A percentile compares a stretch with the other conserved stretches of the same genome.
These are phyloP conservation scores for Smallanthus sonchifolius DNA, from an alignment of 129 eudicot species.

Conservation along the genomic window DNA sequence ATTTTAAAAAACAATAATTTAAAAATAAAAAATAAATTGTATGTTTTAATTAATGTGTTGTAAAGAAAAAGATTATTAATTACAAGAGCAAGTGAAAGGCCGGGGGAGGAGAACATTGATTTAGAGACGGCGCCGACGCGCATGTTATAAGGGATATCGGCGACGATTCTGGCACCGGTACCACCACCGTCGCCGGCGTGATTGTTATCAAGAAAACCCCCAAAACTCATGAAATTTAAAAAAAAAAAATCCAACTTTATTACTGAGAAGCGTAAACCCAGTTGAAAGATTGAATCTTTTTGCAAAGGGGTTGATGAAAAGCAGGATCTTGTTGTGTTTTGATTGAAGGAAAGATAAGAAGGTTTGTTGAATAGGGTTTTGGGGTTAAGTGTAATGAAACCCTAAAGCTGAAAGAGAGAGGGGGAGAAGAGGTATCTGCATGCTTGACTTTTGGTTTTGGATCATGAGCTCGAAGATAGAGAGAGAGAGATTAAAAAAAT, in stretches of 20 bases:
- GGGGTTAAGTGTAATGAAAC: slow-evolving; percentile 13
- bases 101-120: slow-evolving; percentile 80
- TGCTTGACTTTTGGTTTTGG: slow-evolving; percentile 54
- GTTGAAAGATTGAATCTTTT: slow-evolving; percentile 21
- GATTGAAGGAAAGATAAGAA: background rate
- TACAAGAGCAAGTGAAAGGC: slow-evolving; percentile 96
- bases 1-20: background rate
- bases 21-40: background rate
- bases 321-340: slow-evolving; percentile 17
- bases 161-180: slow-evolving; percentile 51
- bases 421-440: slow-evolving; percentile 41
- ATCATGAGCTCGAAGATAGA: slow-evolving; percentile 42
- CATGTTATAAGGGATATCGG: slow-evolving; percentile 58
- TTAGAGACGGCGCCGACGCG: slow-evolving; percentile 51
- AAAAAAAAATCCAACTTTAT: background rate
- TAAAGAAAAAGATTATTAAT: background rate
- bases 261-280: slow-evolving; percentile 6
- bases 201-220: slow-evolving; percentile 83
- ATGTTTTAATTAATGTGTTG: background rate
- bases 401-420: slow-evolving; percentile 27
- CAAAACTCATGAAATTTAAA: slow-evolving; percentile 83
- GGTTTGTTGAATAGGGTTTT: background rate
- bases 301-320: background rate
- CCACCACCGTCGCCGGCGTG: slow-evolving; percentile 55
- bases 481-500: slow-evolving; percentile 33